Percentiles rank a stretch among this genome's conserved stretches.
phyloP scores from a whole-genome alignment of 805 yeast genomes.

The Kodamaea laetipori region DNA sequence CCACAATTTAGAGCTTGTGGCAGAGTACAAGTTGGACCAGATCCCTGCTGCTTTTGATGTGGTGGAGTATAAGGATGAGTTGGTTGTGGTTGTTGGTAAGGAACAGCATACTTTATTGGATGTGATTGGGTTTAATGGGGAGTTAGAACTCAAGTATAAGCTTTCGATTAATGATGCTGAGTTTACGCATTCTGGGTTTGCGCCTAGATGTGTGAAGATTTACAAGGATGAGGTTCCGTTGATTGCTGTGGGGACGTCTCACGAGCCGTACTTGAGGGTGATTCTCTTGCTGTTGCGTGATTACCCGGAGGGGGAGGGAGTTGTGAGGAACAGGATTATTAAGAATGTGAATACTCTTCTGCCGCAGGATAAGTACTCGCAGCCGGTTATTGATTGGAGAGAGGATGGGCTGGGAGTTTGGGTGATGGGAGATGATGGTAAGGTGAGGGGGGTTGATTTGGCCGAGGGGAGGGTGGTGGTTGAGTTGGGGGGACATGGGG shows the following conservation, averaged over 20 bases:
- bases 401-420: constrained; percentile 51
- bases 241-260: constrained; percentile 71
- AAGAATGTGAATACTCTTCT: constrained; percentile 47
- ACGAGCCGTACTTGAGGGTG: constrained; percentile 73
- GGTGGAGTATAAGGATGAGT: constrained; percentile 24
- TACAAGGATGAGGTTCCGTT: constrained; percentile 23
- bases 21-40: constrained; percentile 41
- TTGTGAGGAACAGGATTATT: constrained; percentile 30
- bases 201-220: constrained; percentile 50
- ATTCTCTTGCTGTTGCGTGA: constrained; percentile 54
- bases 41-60: constrained; percentile 56
- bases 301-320: constrained; percentile 13
- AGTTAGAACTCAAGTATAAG: constrained; percentile 28
- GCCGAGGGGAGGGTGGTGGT: constrained; percentile 31
- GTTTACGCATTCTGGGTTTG: constrained; percentile 63
- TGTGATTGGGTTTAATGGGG: constrained; percentile 30
- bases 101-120: constrained; percentile 60
- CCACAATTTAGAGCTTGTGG: constrained; percentile 15
- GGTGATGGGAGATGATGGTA: constrained; percentile 72
- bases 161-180: constrained; percentile 74
- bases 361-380: constrained; percentile 70
- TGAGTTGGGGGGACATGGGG: constrained; percentile 42
- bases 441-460: constrained; percentile 61
- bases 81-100: constrained; percentile 57
- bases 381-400: constrained; percentile 51